Conservation (phyloP, 768 basidiomycete genomes). For the Termitomyces sp. region DNA sequence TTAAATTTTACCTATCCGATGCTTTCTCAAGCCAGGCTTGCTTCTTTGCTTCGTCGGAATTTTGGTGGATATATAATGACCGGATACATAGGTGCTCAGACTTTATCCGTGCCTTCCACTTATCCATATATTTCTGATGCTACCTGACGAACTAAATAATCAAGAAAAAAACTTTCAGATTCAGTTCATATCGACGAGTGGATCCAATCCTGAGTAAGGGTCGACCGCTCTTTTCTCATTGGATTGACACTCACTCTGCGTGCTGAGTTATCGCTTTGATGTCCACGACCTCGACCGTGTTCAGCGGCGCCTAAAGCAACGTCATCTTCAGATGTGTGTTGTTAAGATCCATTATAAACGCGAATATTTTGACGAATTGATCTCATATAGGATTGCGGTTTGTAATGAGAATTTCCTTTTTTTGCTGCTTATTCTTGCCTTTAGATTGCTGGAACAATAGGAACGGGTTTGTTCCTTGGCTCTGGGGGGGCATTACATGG, state of each 20-base stretch:
- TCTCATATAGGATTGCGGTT: slow-evolving; percentile 56
- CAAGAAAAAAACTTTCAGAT: neutral
- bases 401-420: slow-evolving; percentile 14
- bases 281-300: slow-evolving; percentile 64
- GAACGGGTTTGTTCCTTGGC: slow-evolving; percentile 70
- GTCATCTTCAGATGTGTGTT: slow-evolving; percentile 73
- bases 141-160: neutral
- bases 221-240: neutral
- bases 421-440: neutral
- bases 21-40: too few relatives aligned
- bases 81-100: too few relatives aligned
- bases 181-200: neutral
- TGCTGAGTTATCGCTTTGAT: slow-evolving; percentile 41
- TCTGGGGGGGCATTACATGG: slow-evolving; percentile 55
- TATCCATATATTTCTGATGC: neutral
- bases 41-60: too few relatives aligned
- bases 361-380: neutral
- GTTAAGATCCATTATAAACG: neutral
- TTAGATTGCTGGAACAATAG: slow-evolving; percentile 71
- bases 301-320: slow-evolving; percentile 68
- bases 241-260: too few relatives aligned
- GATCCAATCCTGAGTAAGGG: slow-evolving; percentile 1
- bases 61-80: too few relatives aligned
- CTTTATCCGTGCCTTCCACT: neutral
- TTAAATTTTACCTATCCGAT: too few relatives aligned